Evolutionary conservation across 768 basidiomycete genomes (phyloP).

Genomic region (Nidula microcarpa): DNA sequence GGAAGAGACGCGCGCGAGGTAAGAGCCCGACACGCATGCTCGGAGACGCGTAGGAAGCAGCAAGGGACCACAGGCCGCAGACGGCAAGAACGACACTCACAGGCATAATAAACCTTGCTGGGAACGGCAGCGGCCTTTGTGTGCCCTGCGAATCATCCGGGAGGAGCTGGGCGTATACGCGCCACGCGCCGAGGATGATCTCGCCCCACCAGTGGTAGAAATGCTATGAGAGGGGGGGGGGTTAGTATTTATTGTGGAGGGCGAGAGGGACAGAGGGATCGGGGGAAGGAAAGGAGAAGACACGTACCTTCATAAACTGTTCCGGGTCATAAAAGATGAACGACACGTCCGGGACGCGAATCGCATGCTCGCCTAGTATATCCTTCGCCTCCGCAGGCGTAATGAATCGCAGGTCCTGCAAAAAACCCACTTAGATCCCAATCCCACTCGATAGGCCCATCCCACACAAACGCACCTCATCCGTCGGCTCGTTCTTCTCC

Average conservation of each 20-base stretch:
- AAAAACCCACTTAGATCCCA: too few species aligned
- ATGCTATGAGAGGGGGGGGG: constrained; percentile 22
- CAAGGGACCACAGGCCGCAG: neutral
- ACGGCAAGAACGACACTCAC: constrained; percentile 14
- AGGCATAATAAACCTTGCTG: constrained; percentile 30
- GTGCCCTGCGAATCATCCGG: neutral
- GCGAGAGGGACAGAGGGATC: neutral
- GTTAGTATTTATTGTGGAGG: neutral
- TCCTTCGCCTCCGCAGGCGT: constrained; percentile 10
- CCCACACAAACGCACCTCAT: constrained; percentile 17
- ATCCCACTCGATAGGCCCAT: too few species aligned
- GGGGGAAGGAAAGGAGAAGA: neutral
- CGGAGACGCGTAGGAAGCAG: too few species aligned
- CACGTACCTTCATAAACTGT: constrained; percentile 19
- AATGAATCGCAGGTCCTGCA: constrained; percentile 20
- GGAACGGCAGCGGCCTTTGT: constrained; percentile 13
- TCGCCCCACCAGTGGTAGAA: constrained; percentile 48
- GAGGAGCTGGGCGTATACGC: constrained; percentile 29
- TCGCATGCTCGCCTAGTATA: constrained; percentile 14
- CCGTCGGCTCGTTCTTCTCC: constrained; percentile 22
- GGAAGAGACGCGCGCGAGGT: too few species aligned
- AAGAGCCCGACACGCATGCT: too few species aligned
- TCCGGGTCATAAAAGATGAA: constrained; percentile 18
- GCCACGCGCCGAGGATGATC: constrained; percentile 38
- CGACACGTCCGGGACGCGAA: constrained; percentile 13